Evolutionary conservation across 1,139 yeast species (phyloP), one percentile per base, ranked within the genome.

Genomic region (Suhomyces taliae): DNA sequence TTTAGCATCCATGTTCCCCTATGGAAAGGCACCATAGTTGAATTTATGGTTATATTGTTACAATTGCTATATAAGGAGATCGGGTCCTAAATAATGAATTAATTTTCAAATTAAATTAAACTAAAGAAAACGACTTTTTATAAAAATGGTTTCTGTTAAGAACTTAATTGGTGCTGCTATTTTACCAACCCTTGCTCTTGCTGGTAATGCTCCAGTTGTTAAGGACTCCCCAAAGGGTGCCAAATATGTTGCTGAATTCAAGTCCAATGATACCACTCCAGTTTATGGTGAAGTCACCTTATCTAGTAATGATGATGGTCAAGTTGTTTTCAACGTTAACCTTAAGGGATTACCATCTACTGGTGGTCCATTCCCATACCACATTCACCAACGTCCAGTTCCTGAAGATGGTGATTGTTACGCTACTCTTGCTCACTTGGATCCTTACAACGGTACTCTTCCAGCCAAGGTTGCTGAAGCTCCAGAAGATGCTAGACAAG

Each of bases 311-410:
- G 38, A 53, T 31, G 65, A 69, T 53, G 77, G 77, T 19, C 55
- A 68, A 8, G 71, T 73, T 27, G 48, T 53, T 39, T 69, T 73
- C 24, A 48, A 51, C 15, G 72, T 73, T 34, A 65, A 71, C 44
- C 51, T 73, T 33, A 40, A 53, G 7, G 67, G 64, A 29, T 68
- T 74, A 55, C 79, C 79, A 14, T 34, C 55, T 6, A 36, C 54
- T 6, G 74, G 74, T 31, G 77, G 77, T 32, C 76, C 77, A 38
- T 74, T 72, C 64, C 57, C 66, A 44, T 74, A 73, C 64, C 78
- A 73, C 53, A 63, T 74, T 41, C 78, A 74, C 56, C 63, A 62
- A 46, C 50, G 50, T 12, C 69, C 72, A 12, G 76, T 74, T 35
- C 78, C 77, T 8, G 41, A 65, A 8, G 59, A 67, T 48, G 78